Conservation (phyloP, 805 yeast species). For the Wickerhamomyces chambardii region DNA sequence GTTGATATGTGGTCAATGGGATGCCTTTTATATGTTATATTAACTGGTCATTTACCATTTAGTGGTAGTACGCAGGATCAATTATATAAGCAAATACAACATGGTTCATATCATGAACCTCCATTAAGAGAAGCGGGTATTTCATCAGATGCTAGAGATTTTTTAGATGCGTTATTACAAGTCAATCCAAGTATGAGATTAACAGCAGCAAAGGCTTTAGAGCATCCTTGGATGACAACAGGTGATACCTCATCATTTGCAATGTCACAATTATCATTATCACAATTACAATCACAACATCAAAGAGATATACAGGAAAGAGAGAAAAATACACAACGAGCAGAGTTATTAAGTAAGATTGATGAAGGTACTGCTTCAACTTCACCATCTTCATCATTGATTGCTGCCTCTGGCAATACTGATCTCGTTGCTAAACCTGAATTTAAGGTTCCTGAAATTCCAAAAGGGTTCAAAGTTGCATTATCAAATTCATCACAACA, state of each 20-base stretch:
- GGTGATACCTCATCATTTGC: conserved; percentile 6
- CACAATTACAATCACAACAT: conserved; percentile 68
- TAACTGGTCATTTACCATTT: conserved; percentile 92
- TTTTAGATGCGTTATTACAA: conserved; percentile 60
- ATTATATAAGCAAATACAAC: conserved; percentile 63
- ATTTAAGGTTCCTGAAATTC: conserved; percentile 14
- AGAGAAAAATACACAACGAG: conserved; percentile 3
- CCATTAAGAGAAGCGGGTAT: conserved; percentile 60
- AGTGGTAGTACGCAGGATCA: conserved; percentile 89
- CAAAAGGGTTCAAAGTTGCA: too few species aligned
- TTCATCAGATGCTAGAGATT: conserved; percentile 62
- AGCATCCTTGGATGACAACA: conserved; percentile 68
- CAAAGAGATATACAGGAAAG: conserved; percentile 18
- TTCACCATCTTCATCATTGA: too few species aligned
- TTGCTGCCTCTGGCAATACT: too few species aligned
- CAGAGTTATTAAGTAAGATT: too few species aligned
- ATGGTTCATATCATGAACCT: conserved; percentile 74
- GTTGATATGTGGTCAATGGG: conserved; percentile 99
- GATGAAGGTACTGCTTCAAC: too few species aligned
- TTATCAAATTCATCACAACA: too few species aligned
- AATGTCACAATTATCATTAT: conserved; percentile 41
- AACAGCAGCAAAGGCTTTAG: conserved; percentile 67
- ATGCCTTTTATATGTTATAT: conserved; percentile 81
- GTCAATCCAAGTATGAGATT: conserved; percentile 69
- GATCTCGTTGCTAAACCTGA: too few species aligned